These are phyloP conservation scores for Dryas drummondii DNA, from an alignment of 306 rosid genomes.

Conservation along the genomic window DNA sequence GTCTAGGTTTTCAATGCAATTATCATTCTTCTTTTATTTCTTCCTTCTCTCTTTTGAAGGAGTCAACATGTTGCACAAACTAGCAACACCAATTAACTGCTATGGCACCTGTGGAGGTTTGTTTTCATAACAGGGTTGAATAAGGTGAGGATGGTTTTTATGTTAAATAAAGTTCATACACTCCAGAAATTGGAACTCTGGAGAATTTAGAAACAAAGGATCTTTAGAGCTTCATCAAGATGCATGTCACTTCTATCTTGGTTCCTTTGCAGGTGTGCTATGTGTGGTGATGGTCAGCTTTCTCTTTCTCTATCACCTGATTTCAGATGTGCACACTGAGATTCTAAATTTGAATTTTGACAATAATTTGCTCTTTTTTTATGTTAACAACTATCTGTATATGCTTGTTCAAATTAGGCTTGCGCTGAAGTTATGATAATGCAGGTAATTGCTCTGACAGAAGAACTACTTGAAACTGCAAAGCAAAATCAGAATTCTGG, in stretches of 20 bases:
- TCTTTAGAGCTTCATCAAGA: conserved; percentile 50
- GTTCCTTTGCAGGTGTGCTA: conserved; percentile 93
- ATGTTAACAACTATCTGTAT: conserved; percentile 18
- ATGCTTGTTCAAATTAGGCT: conserved; percentile 28
- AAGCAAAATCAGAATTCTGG: conserved; percentile 63
- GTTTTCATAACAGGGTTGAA: conserved; percentile 37
- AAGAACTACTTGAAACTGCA: conserved; percentile 88
- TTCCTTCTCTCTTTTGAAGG: conserved; percentile 58
- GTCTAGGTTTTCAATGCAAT: conserved; percentile 35
- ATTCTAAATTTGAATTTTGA: conserved; percentile 68
- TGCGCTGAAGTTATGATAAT: conserved; percentile 48
- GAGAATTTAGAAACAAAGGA: conserved; percentile 31
- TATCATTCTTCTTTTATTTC: conserved; percentile 40
- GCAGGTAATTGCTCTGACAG: conserved; percentile 89
- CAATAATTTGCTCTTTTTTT: conserved; percentile 42
- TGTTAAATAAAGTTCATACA: conserved; percentile 33
- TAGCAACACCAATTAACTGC: conserved; percentile 46
- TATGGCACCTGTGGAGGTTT: conserved; percentile 44
- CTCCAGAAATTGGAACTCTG: conserved; percentile 40
- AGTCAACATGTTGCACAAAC: conserved; percentile 46
- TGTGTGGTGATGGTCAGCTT: conserved; percentile 68
- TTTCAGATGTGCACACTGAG: conserved; percentile 69
- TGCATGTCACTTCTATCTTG: conserved; percentile 80
- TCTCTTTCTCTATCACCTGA: conserved; percentile 61
- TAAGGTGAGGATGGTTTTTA: conserved; percentile 54